Evolutionary conservation across 2,329 filamentous ascomycete species (phyloP), one percentile per base, ranked within the genome.

Genomic region (Pyrenochaeta sp.): DNA sequence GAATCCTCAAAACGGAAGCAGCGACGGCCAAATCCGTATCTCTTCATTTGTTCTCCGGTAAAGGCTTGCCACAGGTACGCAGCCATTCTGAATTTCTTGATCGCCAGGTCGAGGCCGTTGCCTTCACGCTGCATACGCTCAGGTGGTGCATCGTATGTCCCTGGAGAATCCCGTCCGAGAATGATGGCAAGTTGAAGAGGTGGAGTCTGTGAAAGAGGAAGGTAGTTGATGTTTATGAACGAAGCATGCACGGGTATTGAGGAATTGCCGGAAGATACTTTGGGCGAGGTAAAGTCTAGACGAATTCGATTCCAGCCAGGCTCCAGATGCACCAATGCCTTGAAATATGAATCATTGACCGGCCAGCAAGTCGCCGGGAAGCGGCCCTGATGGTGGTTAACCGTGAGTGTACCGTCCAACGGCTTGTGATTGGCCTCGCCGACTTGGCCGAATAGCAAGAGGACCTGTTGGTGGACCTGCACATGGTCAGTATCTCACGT

Each of bases 61-160:
- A 96, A 97, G 6, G 92, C 90, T 69, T 99, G 94, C 92, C 94
- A 97, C 10, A 97, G 78, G 67, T 97, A 96, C 17, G 90, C 93
- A 13, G 91, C 88, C 88, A 96, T 96, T 52, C 92, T 84, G 68
- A 94, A 96, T 68, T 99, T 99, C 61, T 83, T 84, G 37, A 96
- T 81, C 0, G 94, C 94, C 6, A 83, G 84, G 8, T 92, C 86
- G 23, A 97, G 67, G 1, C 81, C 82, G 69, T 96, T 96, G 13
- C 90, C 92, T 77, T 96, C 92, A 56, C 81, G 85, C 69, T 89
- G 84, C 41, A 82, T 76, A 35, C 89, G 83, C 41, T 90, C 84
- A 1, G 90, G 91, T 11, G 86, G 81, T 3, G 90, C 86, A 73
- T 97, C 92, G 61, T 88, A 96, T 2, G 87, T 93, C 26, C 82